Percentiles rank a stretch among this genome's conserved stretches.
phyloP scores from a whole-genome alignment of 1,139 yeast genomes.

The Blastobotrys malaysiensis region DNA sequence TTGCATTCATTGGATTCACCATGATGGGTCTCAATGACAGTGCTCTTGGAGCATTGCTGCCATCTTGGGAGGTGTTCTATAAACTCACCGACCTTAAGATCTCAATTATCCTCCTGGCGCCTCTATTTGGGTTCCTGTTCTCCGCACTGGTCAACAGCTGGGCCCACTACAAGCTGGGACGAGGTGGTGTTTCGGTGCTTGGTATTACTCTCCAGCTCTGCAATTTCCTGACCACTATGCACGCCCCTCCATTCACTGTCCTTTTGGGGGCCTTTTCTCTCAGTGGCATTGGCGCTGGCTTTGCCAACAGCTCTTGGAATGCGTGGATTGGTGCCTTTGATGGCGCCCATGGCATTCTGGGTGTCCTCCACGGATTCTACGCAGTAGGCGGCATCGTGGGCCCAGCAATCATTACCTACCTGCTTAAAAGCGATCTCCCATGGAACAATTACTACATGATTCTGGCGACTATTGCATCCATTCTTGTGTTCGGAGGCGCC shows the following conservation, averaged over 20 bases:
- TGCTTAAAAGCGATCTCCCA: constrained; percentile 40
- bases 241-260: constrained; percentile 34
- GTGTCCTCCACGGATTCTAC: constrained; percentile 52
- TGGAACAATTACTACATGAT: constrained; percentile 53
- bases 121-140: constrained; percentile 31
- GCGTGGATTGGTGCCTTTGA: constrained; percentile 49
- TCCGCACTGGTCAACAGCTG: constrained; percentile 33
- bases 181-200: constrained; percentile 35
- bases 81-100: constrained; percentile 18
- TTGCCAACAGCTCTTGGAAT: constrained; percentile 49
- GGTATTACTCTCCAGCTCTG: constrained; percentile 36
- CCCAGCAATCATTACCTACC: constrained; percentile 50
- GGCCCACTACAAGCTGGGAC: constrained; percentile 40
- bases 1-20: constrained; percentile 24
- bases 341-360: constrained; percentile 45
- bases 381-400: constrained; percentile 58
- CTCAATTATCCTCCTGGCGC: constrained; percentile 22
- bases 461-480: constrained; percentile 28
- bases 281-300: constrained; percentile 56
- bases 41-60: constrained; percentile 46
- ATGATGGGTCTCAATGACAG: constrained; percentile 41
- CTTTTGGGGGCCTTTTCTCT: constrained; percentile 48
- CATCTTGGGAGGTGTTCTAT: constrained; percentile 37
- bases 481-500: constrained; percentile 5
- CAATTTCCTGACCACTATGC: constrained; percentile 39